A percentile compares a stretch with the other conserved stretches of the same genome.
Evolutionary conservation across 139 green algal genomes (phyloP).

Genomic region (Auxenochlorella pyrenoidosa): DNA sequence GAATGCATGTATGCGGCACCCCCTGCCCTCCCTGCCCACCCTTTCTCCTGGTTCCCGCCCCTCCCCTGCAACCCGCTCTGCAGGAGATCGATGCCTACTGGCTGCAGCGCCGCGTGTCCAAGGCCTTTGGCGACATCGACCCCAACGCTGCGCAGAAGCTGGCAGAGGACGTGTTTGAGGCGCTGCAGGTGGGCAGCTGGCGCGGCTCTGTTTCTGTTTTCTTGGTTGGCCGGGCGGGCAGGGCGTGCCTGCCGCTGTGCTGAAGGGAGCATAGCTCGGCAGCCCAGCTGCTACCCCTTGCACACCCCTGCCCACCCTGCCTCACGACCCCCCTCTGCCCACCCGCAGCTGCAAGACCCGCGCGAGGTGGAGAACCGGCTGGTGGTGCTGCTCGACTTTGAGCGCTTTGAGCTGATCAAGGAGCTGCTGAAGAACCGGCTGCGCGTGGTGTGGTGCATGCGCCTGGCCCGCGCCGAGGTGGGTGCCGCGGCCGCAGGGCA

Average conservation of each 20-base stretch:
- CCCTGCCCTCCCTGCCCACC: not conserved
- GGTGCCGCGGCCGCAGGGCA: not conserved
- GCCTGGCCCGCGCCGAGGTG: constrained; percentile 78
- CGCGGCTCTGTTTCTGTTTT: not conserved
- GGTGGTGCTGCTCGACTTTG: constrained; percentile 92
- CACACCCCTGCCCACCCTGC: not conserved
- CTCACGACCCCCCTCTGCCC: not conserved
- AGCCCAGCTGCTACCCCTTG: too few species aligned
- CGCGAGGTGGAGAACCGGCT: constrained; percentile 90
- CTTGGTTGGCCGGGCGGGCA: too few species aligned
- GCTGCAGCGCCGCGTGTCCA: constrained; percentile 92
- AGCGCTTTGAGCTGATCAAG: constrained; percentile 98
- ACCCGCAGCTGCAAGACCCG: constrained; percentile 27
- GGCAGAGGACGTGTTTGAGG: constrained; percentile 76
- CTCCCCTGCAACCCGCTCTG: not conserved
- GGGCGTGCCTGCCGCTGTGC: too few species aligned
- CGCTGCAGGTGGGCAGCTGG: constrained; percentile 53
- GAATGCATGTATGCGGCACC: too few species aligned
- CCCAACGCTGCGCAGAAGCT: constrained; percentile 77
- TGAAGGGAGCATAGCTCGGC: too few species aligned
- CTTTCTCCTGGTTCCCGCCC: not conserved
- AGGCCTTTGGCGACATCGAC: constrained; percentile 77
- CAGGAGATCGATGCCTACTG: constrained; percentile 98
- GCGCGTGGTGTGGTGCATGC: constrained; percentile 96
- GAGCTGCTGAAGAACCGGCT: constrained; percentile 89